phyloP scores from a whole-genome alignment of 31 red algal genomes.

The Porphyra umbilicalis region DNA sequence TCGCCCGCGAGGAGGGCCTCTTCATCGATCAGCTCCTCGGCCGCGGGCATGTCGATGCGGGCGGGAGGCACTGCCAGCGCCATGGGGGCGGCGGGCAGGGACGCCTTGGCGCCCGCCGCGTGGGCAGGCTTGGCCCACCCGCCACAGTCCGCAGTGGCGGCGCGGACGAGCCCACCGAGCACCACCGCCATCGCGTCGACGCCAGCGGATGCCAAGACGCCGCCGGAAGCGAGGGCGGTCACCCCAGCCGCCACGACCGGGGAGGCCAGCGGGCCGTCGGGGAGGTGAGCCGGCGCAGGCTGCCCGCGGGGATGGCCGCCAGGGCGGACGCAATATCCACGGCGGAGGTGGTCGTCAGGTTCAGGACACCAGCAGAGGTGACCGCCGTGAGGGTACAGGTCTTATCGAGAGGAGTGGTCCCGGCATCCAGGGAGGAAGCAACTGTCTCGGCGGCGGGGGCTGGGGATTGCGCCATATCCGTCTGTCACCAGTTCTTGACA shows the following conservation, averaged over 20 bases:
- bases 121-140: not conserved
- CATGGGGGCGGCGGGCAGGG: not conserved
- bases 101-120: not conserved
- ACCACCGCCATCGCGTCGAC: not conserved
- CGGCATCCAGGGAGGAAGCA: no score
- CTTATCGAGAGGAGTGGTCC: no score
- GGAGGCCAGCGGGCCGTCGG: not conserved
- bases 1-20: constrained; percentile 38
- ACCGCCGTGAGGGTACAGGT: no score
- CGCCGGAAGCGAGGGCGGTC: not conserved
- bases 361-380: no score
- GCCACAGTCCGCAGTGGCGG: not conserved
- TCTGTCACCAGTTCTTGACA: no score
- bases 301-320: not conserved
- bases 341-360: not conserved
- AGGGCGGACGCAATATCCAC: not conserved
- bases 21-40: constrained; percentile 20
- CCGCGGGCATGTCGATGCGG: not conserved
- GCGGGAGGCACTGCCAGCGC: not conserved
- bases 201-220: not conserved
- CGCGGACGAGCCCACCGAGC: not conserved
- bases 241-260: not conserved
- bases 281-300: not conserved
- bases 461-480: no score
- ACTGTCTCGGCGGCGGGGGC: no score